Percentiles rank a stretch among this genome's conserved stretches.
These are phyloP conservation scores for Flaveria robusta DNA, from an alignment of 129 eudicot species.

Conservation along the genomic window DNA sequence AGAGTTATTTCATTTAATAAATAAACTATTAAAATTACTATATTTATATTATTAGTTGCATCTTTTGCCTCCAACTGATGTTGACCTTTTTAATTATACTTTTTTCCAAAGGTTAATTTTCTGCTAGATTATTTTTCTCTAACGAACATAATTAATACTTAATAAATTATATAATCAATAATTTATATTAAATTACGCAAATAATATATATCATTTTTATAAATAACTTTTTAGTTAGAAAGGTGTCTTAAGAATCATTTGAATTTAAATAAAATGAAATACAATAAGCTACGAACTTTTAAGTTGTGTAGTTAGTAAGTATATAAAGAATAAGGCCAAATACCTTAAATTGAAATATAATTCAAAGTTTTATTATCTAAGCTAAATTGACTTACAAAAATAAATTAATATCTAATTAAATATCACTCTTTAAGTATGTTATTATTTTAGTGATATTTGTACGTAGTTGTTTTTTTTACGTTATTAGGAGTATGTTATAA, in stretches of 20 bases:
- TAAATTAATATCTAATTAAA: neutral
- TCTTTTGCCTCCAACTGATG: neutral
- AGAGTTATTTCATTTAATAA: neutral
- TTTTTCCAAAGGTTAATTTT: neutral
- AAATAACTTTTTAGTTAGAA: neutral
- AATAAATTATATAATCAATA: neutral
- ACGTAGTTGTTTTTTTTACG: no score
- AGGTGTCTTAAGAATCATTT: neutral
- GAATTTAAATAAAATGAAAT: neutral
- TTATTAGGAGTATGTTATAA: no score
- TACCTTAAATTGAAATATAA: neutral
- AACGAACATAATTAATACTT: neutral
- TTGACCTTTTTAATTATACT: neutral
- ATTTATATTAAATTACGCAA: neutral
- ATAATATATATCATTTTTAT: neutral
- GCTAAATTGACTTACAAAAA: neutral
- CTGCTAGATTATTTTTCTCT: neutral
- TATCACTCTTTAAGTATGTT: neutral
- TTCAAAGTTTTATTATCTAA: neutral
- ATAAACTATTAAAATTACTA: neutral
- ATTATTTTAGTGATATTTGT: no score
- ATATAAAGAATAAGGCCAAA: neutral
- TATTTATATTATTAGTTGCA: constrained; percentile 14
- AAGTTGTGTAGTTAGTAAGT: neutral
- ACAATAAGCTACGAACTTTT: neutral